These are phyloP conservation scores for Jasminum sambac DNA, from an alignment of 257 asterid species.

Conservation along the genomic window DNA sequence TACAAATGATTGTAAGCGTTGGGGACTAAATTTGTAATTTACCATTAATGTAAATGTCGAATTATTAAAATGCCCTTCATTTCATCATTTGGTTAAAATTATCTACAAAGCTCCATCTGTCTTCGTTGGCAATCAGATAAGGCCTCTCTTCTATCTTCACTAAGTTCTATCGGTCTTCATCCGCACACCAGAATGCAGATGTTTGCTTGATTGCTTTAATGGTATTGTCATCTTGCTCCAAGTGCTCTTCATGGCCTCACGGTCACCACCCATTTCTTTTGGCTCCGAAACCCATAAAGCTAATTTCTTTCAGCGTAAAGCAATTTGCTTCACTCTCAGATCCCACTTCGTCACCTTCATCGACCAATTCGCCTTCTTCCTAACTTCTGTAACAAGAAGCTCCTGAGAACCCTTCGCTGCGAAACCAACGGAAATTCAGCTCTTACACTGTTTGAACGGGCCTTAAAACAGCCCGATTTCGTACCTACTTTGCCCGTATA, in stretches of 20 bases:
- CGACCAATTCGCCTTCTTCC: conserved; percentile 40
- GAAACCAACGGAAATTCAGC: conserved; percentile 65
- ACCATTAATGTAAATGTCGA: too few relatives aligned
- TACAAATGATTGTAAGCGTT: too few relatives aligned
- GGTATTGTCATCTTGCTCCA: too few relatives aligned
- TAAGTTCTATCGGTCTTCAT: neutral
- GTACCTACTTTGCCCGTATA: conserved; percentile 51
- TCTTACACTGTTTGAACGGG: conserved; percentile 66
- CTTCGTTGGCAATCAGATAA: too few relatives aligned
- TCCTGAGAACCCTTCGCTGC: conserved; percentile 58
- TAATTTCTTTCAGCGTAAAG: conserved; percentile 18
- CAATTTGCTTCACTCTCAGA: conserved; percentile 31
- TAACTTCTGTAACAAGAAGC: conserved; percentile 61
- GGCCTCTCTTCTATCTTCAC: too few relatives aligned
- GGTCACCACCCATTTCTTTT: conserved; percentile 28
- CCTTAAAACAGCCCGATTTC: conserved; percentile 73
- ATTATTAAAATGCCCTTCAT: too few relatives aligned
- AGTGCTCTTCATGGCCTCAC: conserved; percentile 46
- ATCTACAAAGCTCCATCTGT: too few relatives aligned
- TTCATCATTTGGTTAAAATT: too few relatives aligned
- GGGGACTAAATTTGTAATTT: too few relatives aligned
- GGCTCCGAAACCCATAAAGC: conserved; percentile 32
- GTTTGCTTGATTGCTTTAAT: conserved; percentile 65
- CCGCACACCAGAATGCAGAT: conserved; percentile 40
- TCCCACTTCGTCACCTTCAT: conserved; percentile 38